Evolutionary conservation across 2,329 filamentous ascomycete species (phyloP), one percentile per base, ranked within the genome.

Genomic region (Berkeleyomyces rouxiae): DNA sequence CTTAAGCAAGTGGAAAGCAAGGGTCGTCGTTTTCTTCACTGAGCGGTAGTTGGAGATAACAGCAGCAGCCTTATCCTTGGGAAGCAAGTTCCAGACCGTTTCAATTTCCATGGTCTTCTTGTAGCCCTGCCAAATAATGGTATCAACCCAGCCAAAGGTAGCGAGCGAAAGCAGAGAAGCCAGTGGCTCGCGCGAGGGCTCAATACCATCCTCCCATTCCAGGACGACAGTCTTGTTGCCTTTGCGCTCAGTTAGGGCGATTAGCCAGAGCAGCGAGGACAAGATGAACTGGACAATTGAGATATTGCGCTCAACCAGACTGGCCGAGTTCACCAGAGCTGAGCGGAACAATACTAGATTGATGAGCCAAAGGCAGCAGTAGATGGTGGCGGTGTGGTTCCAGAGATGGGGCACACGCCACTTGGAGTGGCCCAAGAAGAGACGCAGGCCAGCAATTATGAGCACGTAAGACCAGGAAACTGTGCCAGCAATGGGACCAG

Each of bases 361-460:
- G 69, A 91, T 85, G 4, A 93, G 70, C 90, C 92, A 99, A 71
- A 91, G 86, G 61, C 84, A 76, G 62, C 82, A 80, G 73, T 99
- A 99, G 61, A 99, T 83, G 66, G 80, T 75, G 23, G 90, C 87
- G 0, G 93, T 97, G 73, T 99, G 93, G 70, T 92, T 91, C 93
- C 93, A 99, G 7, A 97, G 76, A 64, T 81, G 79, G 7, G 87
- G 85, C 11, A 93, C 71, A 72, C 72, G 81, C 80, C 75, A 89
- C 78, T 77, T 82, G 69, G 75, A 82, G 74, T 76, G 83, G 72
- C 72, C 85, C 74, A 78, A 82, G 74, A 74, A 84, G 69, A 96
- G 76, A 42, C 93, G 85, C 51, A 90, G 74, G 23, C 83, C 81
- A 11, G 85, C 85, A 64, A 99, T 79, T 13, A 84, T 74, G 37